Base-by-base conservation (phyloP, 2,329 filamentous ascomycete genomes). In the Aureobasidium sp. region DNA sequence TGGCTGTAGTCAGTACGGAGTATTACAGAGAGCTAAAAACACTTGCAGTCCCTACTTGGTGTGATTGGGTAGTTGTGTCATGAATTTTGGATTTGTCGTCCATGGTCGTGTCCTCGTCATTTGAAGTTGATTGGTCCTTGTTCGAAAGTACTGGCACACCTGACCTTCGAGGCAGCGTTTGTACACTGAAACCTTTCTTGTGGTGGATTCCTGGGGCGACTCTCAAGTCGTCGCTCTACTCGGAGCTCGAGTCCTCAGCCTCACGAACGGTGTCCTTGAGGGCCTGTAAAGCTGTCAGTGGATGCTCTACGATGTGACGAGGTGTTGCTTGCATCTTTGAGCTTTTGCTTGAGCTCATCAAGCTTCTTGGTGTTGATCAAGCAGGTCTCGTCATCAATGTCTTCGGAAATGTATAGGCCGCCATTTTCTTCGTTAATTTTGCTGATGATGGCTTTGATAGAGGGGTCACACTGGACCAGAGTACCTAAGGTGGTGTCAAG, bases 401-500 rank as follows among this genome's bases (percentile, higher is more conserved):
- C 88, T 69, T 91, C 88, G 65, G 91, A 88, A 70, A 93, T 89
- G 72, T 85, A 90, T 66, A 87, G 85, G 74, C 91, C 85, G 67
- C 82, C 81, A 62, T 76, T 71, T 62, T 84, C 79, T 68, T 79
- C 83, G 74, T 93, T 87, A 67, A 93, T 89, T 70, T 86, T 88
- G 68, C 89, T 80, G 70, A 93, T 87, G 78, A 92, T 91, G 65
- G 89, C 88, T 76, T 91, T 92, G 81, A 93, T 91, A 48, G 88
- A 90, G n/a, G 89, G 87, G 72, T 93, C 89, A 75, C 88, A 91
- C 74, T 91, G 85, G 74, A 93, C 85, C 66, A 93, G 82, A 31
- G 90, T 86, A 65, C 89, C 89, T 73, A 39, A 5, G 20, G 14
- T 17, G 25, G 27, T n/a, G 47, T 49, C 11, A 27, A 34, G 29